Base-by-base conservation (phyloP, 2,329 filamentous ascomycete genomes). In the Ceratocystis lukuohia region DNA sequence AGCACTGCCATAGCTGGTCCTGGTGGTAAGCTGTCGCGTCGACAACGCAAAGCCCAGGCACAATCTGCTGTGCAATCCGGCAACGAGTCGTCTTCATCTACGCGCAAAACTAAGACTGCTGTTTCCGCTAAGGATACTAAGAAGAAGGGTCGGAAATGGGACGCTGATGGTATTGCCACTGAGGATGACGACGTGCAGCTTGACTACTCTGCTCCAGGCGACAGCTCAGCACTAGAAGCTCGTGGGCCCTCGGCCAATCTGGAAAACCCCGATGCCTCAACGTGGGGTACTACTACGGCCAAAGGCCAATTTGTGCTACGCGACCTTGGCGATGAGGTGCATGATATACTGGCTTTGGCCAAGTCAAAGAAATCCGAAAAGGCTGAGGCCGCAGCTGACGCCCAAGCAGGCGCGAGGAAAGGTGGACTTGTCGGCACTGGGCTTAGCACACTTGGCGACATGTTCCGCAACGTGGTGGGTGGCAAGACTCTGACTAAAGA, bases 291-390 rank as follows among this genome's bases (percentile, higher is more conserved):
- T 45, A 87, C 85, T 72, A 96, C 89, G 15, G 84, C 83, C 64
- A 92, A 93, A 77, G 94, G 94, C 64, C 89, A 96, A 73, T 99
- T 97, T 72, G 87, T 97, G 62, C 79, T 99, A 69, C 96, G 89
- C 73, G 94, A 99, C 72, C 78, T 99, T 5, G 93, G 92, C 69
- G 91, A 96, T 70, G 91, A 99, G 76, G 91, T 99, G 17, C 87
- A 96, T 72, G 88, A 86, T 45, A 96, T 99, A 66, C 80, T 99
- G 57, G 85, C 90, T 44, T 84, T 87, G 25, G 90, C 90, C n/a
- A 86, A 91, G 71, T 83, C 83, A 8, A 85, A 85, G 70, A 62
- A 66, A 33, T 61, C 15, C 20, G 57, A 66, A 57, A 64, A 66
- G 53, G 45, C 53, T 3, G 83, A 82, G 69, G 74, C 76, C 3